Evolutionary conservation across 352 stramenopile genomes (phyloP).

Genomic region (Phytophthora podocarpi): DNA sequence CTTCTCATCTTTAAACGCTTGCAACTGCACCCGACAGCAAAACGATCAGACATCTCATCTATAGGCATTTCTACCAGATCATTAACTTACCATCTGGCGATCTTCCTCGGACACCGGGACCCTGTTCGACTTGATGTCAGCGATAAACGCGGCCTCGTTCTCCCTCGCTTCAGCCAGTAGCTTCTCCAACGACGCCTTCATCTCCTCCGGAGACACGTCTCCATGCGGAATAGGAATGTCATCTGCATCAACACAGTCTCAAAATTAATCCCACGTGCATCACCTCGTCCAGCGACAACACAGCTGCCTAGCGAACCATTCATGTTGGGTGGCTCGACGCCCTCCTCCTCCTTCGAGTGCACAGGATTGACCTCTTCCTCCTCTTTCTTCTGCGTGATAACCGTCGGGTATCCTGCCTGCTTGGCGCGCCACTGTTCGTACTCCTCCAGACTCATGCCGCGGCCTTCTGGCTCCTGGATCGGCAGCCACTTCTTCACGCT

Average conservation of each 20-base stretch:
- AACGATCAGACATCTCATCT: not conserved
- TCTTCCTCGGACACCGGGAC: constrained; percentile 65
- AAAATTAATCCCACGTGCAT: not conserved
- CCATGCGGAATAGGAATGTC: constrained; percentile 59
- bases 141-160: constrained; percentile 81
- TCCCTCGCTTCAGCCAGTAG: constrained; percentile 74
- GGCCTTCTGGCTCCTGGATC: constrained; percentile 81
- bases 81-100: constrained; percentile 67
- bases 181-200: constrained; percentile 80
- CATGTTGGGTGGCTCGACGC: constrained; percentile 38
- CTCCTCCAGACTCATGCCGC: constrained; percentile 88
- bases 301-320: constrained; percentile 25
- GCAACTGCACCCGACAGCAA: constrained; percentile 42
- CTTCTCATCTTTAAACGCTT: constrained; percentile 89
- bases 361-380: constrained; percentile 31
- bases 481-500: constrained; percentile 79
- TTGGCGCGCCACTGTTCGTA: constrained; percentile 87
- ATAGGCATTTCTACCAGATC: not conserved
- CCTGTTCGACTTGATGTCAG: constrained; percentile 71
- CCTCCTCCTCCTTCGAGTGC: constrained; percentile 46
- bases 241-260: constrained; percentile 23
- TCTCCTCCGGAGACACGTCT: constrained; percentile 60
- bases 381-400: constrained; percentile 41
- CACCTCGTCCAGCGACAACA: not conserved
- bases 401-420: constrained; percentile 55